These are phyloP conservation scores for Blastocystis sp. DNA, from an alignment of 352 stramenopile genomes.

Conservation along the genomic window DNA sequence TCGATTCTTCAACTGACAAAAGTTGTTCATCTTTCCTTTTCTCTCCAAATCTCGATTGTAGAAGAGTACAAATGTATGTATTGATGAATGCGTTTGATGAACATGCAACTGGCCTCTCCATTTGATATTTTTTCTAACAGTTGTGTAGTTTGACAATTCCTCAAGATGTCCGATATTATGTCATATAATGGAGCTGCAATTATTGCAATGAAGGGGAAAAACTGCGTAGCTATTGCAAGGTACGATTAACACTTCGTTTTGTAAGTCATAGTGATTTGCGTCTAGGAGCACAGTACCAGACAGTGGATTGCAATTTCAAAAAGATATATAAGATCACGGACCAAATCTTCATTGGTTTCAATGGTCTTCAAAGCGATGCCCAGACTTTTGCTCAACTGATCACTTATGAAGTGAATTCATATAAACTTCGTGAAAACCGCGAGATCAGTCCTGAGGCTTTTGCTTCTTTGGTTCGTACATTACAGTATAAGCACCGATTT, in stretches of 20 bases:
- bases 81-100: neutral
- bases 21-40: neutral
- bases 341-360: slow-evolving; percentile 89
- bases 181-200: slow-evolving; percentile 97
- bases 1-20: neutral
- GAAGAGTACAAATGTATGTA: neutral
- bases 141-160: slow-evolving; percentile 52
- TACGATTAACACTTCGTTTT: slow-evolving; percentile 69
- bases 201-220: slow-evolving; percentile 97
- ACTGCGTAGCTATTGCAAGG: slow-evolving; percentile 96
- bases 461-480: slow-evolving; percentile 87
- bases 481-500: slow-evolving; percentile 98
- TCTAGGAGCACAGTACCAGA: slow-evolving; percentile 91
- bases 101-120: neutral
- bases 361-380: slow-evolving; percentile 94
- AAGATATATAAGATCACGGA: slow-evolving; percentile 97
- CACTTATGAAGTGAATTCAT: slow-evolving; percentile 91
- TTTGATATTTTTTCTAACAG: neutral
- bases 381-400: slow-evolving; percentile 86
- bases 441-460: slow-evolving; percentile 97
- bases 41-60: neutral
- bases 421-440: slow-evolving; percentile 95
- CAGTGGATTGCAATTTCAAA: slow-evolving; percentile 92
- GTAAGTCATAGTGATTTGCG: slow-evolving; percentile 82
- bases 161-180: slow-evolving; percentile 76